phyloP scores from a whole-genome alignment of 805 yeast genomes.

The Starmerella bombi region DNA sequence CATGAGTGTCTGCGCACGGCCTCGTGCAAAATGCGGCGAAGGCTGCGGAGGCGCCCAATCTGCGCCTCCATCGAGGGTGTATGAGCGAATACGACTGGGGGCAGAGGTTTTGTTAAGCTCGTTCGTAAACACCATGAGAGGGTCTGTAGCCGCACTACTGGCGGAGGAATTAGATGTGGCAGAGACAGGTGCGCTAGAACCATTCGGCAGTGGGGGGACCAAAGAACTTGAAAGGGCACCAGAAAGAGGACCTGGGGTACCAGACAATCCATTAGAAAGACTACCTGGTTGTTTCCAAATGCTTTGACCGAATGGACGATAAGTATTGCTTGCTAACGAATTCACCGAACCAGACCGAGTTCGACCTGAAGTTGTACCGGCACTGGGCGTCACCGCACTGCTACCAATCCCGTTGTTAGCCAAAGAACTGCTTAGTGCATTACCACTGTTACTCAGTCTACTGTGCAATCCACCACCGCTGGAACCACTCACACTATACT shows the following conservation, averaged over 20 bases:
- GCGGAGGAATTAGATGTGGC: background rate
- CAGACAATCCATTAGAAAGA: background rate
- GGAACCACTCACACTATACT: too few species aligned
- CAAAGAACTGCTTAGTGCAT: too few species aligned
- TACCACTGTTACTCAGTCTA: too few species aligned
- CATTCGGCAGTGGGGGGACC: background rate
- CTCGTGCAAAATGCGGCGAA: slow-evolving; percentile 18
- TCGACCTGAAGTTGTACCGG: slow-evolving; percentile 1
- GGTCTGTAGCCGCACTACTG: slow-evolving; percentile 12
- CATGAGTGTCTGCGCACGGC: slow-evolving; percentile 20
- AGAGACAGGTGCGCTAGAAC: background rate
- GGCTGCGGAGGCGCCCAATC: slow-evolving; percentile 6
- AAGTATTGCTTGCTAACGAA: slow-evolving; percentile 8
- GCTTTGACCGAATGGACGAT: slow-evolving; percentile 14
- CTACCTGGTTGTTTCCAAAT: slow-evolving; percentile 11
- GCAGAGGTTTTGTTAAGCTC: slow-evolving; percentile 26
- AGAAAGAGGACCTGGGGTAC: background rate
- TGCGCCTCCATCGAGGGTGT: slow-evolving; percentile 19
- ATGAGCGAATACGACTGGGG: slow-evolving; percentile 24
- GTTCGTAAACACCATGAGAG: slow-evolving; percentile 23
- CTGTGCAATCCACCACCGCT: too few species aligned
- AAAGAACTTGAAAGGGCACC: background rate
- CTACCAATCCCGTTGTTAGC: background rate
- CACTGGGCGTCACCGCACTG: too few species aligned
- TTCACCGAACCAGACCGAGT: slow-evolving; percentile 16